A percentile compares a stretch with the other conserved stretches of the same genome.
Conservation (phyloP, 352 stramenopile species). For the Thalassiosira oceanica region DNA sequence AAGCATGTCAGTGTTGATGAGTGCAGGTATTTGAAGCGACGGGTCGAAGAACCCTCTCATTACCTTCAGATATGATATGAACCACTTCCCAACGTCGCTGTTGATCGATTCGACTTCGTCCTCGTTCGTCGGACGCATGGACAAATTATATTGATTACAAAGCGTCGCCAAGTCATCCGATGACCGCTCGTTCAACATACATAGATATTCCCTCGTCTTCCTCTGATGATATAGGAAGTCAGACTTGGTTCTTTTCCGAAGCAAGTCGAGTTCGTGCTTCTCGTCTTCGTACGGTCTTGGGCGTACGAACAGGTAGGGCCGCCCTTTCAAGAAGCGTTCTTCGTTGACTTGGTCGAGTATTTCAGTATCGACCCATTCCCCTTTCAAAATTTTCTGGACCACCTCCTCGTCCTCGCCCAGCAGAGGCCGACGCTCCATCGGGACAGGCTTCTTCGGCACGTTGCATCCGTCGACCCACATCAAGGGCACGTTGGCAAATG, state of each 20-base stretch:
- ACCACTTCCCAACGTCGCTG: slow-evolving; percentile 39
- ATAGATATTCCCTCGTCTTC: slow-evolving; percentile 34
- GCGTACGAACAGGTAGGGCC: slow-evolving; percentile 28
- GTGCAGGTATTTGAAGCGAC: no score
- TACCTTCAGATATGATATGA: slow-evolving; percentile 40
- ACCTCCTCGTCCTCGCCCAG: slow-evolving; percentile 44
- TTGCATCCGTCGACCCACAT: slow-evolving; percentile 36
- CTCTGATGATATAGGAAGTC: no score
- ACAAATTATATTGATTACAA: slow-evolving; percentile 38
- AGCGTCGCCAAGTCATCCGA: slow-evolving; percentile 14
- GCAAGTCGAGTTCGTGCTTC: no score
- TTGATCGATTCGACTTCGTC: slow-evolving; percentile 11
- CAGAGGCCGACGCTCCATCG: no score
- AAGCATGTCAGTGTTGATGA: neutral
- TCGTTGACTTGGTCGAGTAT: slow-evolving; percentile 24
- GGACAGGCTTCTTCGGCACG: slow-evolving; percentile 5
- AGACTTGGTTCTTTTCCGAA: no score
- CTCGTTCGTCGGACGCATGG: slow-evolving; percentile 7
- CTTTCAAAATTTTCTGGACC: slow-evolving; percentile 35
- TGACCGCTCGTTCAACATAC: slow-evolving; percentile 10
- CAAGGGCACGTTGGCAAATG: slow-evolving; percentile 40
- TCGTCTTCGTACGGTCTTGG: slow-evolving; percentile 41
- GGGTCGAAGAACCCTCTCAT: neutral
- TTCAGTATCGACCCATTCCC: slow-evolving; percentile 36
- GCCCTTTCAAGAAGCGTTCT: slow-evolving; percentile 15